Evolutionary conservation across 2,329 filamentous ascomycete species (phyloP).

Genomic region (Cryphonectria naterciae): DNA sequence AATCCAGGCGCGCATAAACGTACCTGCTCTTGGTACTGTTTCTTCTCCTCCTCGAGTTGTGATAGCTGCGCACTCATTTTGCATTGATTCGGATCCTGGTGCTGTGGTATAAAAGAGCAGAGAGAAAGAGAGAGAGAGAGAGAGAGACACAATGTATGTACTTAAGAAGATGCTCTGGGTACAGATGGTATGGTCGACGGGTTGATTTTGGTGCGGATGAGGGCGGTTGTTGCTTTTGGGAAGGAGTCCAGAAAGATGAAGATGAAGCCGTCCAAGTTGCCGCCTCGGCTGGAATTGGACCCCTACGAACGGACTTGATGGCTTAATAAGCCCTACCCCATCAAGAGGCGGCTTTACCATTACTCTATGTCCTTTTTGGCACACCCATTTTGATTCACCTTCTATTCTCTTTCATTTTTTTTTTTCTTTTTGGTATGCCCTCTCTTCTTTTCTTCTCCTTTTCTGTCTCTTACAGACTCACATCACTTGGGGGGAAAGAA

Average conservation of each 20-base stretch:
- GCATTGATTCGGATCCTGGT: conserved; percentile 2
- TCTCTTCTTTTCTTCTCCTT: neutral
- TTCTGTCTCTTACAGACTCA: neutral
- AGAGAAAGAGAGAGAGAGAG: neutral
- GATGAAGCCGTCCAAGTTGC: neutral
- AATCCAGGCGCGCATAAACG: conserved; percentile 29
- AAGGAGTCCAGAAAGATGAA: conserved; percentile 6
- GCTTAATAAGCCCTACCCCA: neutral
- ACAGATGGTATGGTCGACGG: neutral
- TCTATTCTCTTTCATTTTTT: too few species aligned
- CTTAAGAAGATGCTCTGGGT: neutral
- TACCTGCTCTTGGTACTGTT: conserved; percentile 62
- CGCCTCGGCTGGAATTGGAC: neutral
- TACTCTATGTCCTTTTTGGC: neutral
- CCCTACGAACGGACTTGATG: neutral
- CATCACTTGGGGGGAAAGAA: neutral
- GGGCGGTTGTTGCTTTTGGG: neutral
- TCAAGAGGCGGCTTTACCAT: neutral
- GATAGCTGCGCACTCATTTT: conserved; percentile 48
- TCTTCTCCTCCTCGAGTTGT: conserved; percentile 56
- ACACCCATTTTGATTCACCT: neutral
- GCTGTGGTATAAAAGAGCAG: neutral
- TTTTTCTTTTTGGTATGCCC: neutral
- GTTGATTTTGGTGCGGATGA: neutral
- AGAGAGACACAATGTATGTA: neutral